These are phyloP conservation scores for Irpex rosettiformis DNA, from an alignment of 1,284 basidiomycete genomes.

Conservation along the genomic window DNA sequence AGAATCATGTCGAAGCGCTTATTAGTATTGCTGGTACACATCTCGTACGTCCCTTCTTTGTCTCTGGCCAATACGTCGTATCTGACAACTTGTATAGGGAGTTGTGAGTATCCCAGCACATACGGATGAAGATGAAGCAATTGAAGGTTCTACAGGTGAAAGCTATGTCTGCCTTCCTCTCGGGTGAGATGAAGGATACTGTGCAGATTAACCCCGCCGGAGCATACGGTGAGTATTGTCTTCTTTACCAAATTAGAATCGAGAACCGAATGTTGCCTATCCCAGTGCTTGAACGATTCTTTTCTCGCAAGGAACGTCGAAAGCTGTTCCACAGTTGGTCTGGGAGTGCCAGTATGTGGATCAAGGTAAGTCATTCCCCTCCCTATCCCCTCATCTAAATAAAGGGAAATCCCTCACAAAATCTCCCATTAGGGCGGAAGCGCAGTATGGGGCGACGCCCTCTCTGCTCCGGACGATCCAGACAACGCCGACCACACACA, in stretches of 20 bases:
- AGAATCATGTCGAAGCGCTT: conserved; percentile 81
- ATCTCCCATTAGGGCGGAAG: conserved; percentile 68
- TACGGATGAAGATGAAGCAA: not conserved
- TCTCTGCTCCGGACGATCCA: conserved; percentile 77
- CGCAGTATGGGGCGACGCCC: conserved; percentile 83
- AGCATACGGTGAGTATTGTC: conserved; percentile 70
- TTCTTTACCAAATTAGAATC: too few relatives aligned
- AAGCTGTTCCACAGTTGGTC: conserved; percentile 95
- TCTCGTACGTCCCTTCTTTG: conserved; percentile 46
- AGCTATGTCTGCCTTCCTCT: conserved; percentile 94
- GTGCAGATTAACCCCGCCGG: conserved; percentile 89
- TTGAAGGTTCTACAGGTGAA: conserved; percentile 57
- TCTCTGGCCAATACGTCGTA: conserved; percentile 6
- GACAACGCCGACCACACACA: conserved; percentile 63
- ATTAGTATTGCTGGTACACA: conserved; percentile 88
- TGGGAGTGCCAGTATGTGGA: conserved; percentile 91
- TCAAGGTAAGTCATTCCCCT: conserved; percentile 54
- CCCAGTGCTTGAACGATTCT: conserved; percentile 86
- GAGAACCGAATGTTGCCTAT: too few relatives aligned
- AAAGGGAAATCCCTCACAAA: conserved; percentile 1
- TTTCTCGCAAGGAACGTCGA: conserved; percentile 87
- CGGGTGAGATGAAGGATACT: conserved; percentile 94
- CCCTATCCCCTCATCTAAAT: not conserved
- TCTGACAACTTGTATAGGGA: conserved; percentile 40
- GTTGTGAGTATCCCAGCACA: conserved; percentile 47